Evolutionary conservation across 768 basidiomycete species (phyloP).

Genomic region (Tulasnella sp.): DNA sequence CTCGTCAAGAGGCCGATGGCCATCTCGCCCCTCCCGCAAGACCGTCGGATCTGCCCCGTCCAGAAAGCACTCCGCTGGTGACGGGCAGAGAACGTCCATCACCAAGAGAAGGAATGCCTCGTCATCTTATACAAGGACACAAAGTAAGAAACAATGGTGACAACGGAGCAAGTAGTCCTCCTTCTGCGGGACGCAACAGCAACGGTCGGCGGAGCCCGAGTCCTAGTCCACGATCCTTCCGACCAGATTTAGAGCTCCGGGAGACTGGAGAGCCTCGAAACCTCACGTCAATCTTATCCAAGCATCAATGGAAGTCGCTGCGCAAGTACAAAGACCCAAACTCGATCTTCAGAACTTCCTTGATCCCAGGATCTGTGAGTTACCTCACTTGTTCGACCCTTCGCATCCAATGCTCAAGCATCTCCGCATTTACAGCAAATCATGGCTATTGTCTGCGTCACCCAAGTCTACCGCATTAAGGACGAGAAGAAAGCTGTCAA

Average conservation of each 20-base stretch:
- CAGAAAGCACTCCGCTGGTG: background rate
- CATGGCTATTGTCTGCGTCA: background rate
- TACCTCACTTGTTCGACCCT: background rate
- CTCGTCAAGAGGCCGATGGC: background rate
- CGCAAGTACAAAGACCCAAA: background rate
- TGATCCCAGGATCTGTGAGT: background rate
- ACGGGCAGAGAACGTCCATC: background rate
- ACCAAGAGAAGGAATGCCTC: background rate
- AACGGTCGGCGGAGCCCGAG: background rate
- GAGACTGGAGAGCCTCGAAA: background rate
- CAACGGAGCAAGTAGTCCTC: background rate
- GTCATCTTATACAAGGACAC: background rate
- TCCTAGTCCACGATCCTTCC: background rate
- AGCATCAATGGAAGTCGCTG: background rate
- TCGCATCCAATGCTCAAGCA: background rate
- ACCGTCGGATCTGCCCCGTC: background rate
- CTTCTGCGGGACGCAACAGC: background rate
- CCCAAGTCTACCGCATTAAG: background rate
- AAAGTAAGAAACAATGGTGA: background rate
- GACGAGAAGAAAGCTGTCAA: background rate
- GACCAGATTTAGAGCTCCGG: background rate
- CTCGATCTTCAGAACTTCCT: background rate
- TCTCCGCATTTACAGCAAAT: background rate
- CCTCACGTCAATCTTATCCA: background rate
- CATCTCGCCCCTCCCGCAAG: background rate